Evolutionary conservation across 2,329 filamentous ascomycete genomes (phyloP), one percentile per base, ranked within the genome.

Genomic region (Venturia nashicola): DNA sequence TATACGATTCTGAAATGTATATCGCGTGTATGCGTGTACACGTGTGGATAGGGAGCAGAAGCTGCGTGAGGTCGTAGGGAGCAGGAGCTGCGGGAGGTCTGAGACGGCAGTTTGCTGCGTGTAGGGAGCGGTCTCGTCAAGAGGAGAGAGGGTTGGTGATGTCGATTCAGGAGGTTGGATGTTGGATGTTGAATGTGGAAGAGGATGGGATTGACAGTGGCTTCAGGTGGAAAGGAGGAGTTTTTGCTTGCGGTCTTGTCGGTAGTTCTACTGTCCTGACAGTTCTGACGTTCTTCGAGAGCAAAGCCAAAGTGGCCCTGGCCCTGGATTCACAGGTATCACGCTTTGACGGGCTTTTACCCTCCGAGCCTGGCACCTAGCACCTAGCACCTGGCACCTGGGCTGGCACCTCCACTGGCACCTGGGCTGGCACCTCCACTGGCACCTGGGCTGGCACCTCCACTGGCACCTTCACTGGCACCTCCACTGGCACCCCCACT

Each of bases 51-150:
- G 27, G 51, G 51, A 34, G 51, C 14, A 36, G 51, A 57, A 57
- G 51, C 51, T 57, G 51, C 51, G 27, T 2, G 51, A 57, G 51
- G 27, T 57, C 32, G 48, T 54, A 34, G 23, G 51, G 51, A 57
- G 51, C 51, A n/a, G n/a, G n/a, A n/a, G n/a, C 51, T 57, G 51
- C 51, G 27, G 2, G 51, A 57, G 51, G 27, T 57, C 32, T 57
- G 51, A 57, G 51, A 57, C 32, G 32, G 51, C 20, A 36, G 51
- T 57, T 57, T 57, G 51, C 51, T 54, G 48, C 48, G 48, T 54
- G 48, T 54, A 34, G 23, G 51, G 51, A 57, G 51, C 51, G 27
- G 51, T 34, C 18, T 9, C 32, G 51, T n/a, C 8, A 57, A 14
- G 48, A 54, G 46, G 48, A 34, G 51, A 57, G 51, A 18, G 51